Percentiles rank a stretch among this genome's conserved stretches.
These are phyloP conservation scores for Amniculicola lignicola DNA, from an alignment of 495 filamentous ascomycete species.

Conservation along the genomic window DNA sequence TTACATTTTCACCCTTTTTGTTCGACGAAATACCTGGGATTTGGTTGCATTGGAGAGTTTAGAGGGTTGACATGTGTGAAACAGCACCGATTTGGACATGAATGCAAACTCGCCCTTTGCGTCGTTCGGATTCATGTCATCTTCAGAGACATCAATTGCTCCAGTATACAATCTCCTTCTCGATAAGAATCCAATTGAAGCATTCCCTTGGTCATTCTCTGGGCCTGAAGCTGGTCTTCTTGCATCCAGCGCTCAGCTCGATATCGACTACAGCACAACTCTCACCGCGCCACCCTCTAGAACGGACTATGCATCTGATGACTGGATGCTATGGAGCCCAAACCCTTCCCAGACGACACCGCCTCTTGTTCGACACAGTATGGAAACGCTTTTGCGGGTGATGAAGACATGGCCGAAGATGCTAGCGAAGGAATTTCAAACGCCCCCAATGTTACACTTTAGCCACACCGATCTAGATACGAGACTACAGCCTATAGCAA, in stretches of 20 bases:
- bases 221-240: background rate
- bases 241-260: too few species aligned
- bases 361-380: constrained; percentile 36
- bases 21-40: too few species aligned
- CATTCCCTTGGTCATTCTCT: background rate
- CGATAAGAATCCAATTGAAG: background rate
- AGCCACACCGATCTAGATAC: constrained; percentile 25
- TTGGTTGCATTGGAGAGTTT: background rate
- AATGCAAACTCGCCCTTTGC: background rate
- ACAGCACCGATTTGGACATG: background rate
- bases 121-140: background rate
- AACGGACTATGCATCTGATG: constrained; percentile 8
- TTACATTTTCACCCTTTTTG: too few species aligned
- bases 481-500: constrained; percentile 37
- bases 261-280: too few species aligned
- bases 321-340: constrained; percentile 33
- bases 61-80: background rate
- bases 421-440: constrained; percentile 41
- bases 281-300: constrained; percentile 4
- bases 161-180: background rate
- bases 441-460: constrained; percentile 41
- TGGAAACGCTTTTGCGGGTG: constrained; percentile 42
- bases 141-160: background rate
- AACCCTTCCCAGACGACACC: constrained; percentile 1
- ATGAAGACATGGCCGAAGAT: constrained; percentile 44